Evolutionary conservation across 805 yeast genomes (phyloP).

Genomic region (Phaffomyces opuntiae): DNA sequence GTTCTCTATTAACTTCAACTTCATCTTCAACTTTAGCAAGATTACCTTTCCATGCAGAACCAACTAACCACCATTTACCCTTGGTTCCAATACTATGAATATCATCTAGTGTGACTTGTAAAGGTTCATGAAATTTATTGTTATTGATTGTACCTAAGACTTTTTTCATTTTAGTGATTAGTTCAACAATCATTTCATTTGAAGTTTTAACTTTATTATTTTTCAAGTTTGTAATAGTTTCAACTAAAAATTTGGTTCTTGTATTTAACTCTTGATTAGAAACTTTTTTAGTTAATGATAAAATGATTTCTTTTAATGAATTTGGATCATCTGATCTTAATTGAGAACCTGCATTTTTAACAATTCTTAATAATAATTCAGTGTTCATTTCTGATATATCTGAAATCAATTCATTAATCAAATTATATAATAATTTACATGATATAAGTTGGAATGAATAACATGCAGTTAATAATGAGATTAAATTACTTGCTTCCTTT

Average conservation of each 20-base stretch:
- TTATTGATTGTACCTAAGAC: slow-evolving; percentile 46
- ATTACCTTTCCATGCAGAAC: slow-evolving; percentile 92
- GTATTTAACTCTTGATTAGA: slow-evolving; percentile 38
- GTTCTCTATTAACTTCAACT: slow-evolving; percentile 17
- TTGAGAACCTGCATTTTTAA: slow-evolving; percentile 74
- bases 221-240: slow-evolving; percentile 77
- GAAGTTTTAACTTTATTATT: slow-evolving; percentile 68
- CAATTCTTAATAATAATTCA: slow-evolving; percentile 65
- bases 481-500: slow-evolving; percentile 56
- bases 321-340: slow-evolving; percentile 86
- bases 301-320: slow-evolving; percentile 73
- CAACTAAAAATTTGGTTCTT: slow-evolving; percentile 77
- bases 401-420: slow-evolving; percentile 47
- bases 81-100: slow-evolving; percentile 66
- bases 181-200: slow-evolving; percentile 43
- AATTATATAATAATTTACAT: slow-evolving; percentile 68
- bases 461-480: slow-evolving; percentile 68
- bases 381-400: slow-evolving; percentile 65
- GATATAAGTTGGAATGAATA: slow-evolving; percentile 75
- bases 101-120: slow-evolving; percentile 79
- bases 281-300: slow-evolving; percentile 38
- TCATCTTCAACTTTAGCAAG: slow-evolving; percentile 20
- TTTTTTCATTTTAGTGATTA: slow-evolving; percentile 56
- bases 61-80: slow-evolving; percentile 99
- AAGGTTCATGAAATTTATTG: slow-evolving; percentile 55